These are phyloP conservation scores for Clathrospora elynae DNA, from an alignment of 2,329 filamentous ascomycete genomes.

Conservation along the genomic window DNA sequence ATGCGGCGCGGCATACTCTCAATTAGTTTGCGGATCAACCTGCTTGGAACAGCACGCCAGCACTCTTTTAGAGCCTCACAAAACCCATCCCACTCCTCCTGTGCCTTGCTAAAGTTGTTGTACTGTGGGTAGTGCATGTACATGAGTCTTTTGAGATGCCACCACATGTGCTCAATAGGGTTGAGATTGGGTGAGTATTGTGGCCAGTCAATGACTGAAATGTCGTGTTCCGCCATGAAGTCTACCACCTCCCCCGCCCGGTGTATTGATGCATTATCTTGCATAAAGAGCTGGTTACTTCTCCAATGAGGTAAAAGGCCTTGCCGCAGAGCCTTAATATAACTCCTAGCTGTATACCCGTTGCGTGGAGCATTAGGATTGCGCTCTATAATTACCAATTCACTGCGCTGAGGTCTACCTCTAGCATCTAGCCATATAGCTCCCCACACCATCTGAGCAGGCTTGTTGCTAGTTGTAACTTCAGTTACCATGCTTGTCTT, in stretches of 20 bases:
- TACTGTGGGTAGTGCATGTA: slow-evolving; percentile 23
- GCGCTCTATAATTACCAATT: slow-evolving; percentile 16
- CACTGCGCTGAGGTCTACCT: slow-evolving; percentile 3
- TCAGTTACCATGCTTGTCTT: slow-evolving; percentile 22
- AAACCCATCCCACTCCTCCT: slow-evolving; percentile 15
- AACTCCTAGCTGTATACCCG: slow-evolving; percentile 14
- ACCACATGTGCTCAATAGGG: slow-evolving; percentile 35
- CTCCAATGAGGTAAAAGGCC: slow-evolving; percentile 9
- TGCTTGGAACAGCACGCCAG: slow-evolving; percentile 10
- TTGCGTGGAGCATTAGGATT: slow-evolving; percentile 8
- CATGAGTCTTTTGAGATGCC: slow-evolving; percentile 25
- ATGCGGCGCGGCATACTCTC: slow-evolving; percentile 11
- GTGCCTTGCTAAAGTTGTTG: slow-evolving; percentile 8
- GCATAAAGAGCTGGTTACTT: slow-evolving; percentile 19
- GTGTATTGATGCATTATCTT: slow-evolving; percentile 32
- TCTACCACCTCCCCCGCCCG: slow-evolving; percentile 8
- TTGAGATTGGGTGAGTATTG: slow-evolving; percentile 33
- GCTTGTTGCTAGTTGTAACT: slow-evolving; percentile 6
- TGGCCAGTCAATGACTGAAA: slow-evolving; percentile 25
- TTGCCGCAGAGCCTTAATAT: slow-evolving; percentile 15
- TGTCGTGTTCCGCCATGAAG: slow-evolving; percentile 17
- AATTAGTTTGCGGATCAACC: slow-evolving; percentile 9
- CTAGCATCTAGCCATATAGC: slow-evolving; percentile 15
- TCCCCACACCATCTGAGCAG: slow-evolving; percentile 23
- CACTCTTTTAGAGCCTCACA: too few species aligned